Base-by-base conservation (phyloP, 495 filamentous ascomycete species). In the Penicillium arizonense region DNA sequence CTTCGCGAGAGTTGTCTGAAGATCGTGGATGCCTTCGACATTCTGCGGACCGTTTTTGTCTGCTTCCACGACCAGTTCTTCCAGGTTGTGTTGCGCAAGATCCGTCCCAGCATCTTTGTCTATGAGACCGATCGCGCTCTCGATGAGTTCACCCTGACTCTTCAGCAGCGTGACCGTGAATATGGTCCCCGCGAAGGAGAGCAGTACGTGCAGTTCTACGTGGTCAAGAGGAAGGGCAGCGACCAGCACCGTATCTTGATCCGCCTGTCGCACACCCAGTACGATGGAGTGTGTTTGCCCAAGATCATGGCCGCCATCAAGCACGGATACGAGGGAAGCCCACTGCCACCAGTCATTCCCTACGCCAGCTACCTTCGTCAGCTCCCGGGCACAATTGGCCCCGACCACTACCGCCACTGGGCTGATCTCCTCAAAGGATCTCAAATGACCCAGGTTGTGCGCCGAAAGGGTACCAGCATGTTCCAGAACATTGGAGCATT, bases 211-310 rank as follows among this genome's bases (percentile, higher is more conserved):
- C 79, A 84, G 48, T 84, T 87, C 63, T 74, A 82, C 38, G 74
- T 85, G 41, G 72, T 86, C 50, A 75, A 77, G 39, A 73, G 76
- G 53, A 76, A 74, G 45, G 62, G 64, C 7, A 73, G 67, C 12
- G 64, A 77, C 34, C 72, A 67, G 6, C 76, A 81, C 61, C 79
- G 77, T n/a, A 83, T 91, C 38, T 65, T 81, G 48, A 73, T 91
- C 44, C 77, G 85, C 4, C 75, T 90, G 5, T 89, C 85, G 0
- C 87, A 91, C 62, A 84, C 87, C 0, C 87, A 90, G 49, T 91
- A 87, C 58, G 87, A 90, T 56, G 87, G 85, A 33, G 77, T 89
- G 1, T 89, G 80, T 58, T 74, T 91, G 5, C 79, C 86, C 1
- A 74, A 74, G 30, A 79, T 89, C 14, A 75, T 88, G 46, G 57